Percentiles rank a stretch among this genome's conserved stretches.
These are phyloP conservation scores for Podila clonocystis DNA, from an alignment of 192 early-diverging fungal species.

Conservation along the genomic window DNA sequence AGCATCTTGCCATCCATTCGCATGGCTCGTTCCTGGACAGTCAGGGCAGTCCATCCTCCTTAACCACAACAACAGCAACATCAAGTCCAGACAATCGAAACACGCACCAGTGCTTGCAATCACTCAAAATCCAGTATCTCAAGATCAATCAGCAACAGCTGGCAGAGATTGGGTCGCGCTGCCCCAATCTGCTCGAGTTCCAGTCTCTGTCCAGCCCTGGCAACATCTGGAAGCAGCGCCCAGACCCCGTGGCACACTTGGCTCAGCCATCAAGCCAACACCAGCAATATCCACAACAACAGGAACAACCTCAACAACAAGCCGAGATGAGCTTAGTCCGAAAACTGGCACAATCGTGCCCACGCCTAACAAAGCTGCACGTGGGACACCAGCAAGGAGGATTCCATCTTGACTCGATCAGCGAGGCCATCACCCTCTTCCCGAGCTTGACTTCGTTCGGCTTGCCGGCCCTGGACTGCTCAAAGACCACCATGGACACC, in stretches of 20 bases:
- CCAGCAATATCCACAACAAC: not conserved
- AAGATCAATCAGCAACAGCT: conserved; percentile 33
- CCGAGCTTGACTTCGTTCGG: conserved; percentile 23
- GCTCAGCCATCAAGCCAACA: not conserved
- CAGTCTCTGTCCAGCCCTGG: conserved; percentile 36
- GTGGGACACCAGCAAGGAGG: conserved; percentile 43
- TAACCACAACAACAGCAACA: not conserved
- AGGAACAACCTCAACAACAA: conserved; percentile 5
- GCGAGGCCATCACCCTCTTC: conserved; percentile 16
- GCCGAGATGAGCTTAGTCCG: conserved; percentile 18
- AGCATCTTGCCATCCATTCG: conserved; percentile 16
- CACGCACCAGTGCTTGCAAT: conserved; percentile 10
- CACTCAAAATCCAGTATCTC: conserved; percentile 38
- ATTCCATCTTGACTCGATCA: conserved; percentile 27
- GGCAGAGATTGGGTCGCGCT: conserved; percentile 14
- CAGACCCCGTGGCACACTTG: not conserved
- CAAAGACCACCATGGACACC: conserved; percentile 30
- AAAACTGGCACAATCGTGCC: conserved; percentile 14
- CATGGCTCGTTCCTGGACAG: conserved; percentile 36
- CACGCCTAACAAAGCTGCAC: conserved; percentile 16
- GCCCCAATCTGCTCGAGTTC: conserved; percentile 40
- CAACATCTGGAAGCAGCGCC: conserved; percentile 19
- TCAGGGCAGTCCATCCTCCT: not conserved
- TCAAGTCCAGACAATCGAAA: not conserved
- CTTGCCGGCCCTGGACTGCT: conserved; percentile 36